Evolutionary conservation across 140 eudicot species (phyloP), one percentile per base, ranked within the genome.

Genomic region (Bidens hawaiensis): DNA sequence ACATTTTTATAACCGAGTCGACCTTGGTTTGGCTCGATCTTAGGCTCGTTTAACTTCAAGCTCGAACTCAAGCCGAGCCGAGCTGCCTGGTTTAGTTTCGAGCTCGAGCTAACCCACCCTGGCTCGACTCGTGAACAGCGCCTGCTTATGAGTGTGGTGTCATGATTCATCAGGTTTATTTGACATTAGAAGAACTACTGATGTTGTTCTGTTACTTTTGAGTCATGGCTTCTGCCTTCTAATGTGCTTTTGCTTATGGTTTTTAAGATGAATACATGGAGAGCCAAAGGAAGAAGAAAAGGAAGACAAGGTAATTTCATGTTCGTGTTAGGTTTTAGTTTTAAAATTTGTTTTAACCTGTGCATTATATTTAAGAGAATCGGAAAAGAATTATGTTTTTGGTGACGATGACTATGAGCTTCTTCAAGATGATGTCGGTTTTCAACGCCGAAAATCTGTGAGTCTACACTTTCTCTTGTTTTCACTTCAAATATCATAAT

Each of bases 391-490:
- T 63, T 91, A 55, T 67, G 79, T 45, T 61, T 95, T 91, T 15
- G 98, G 87, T 49, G 98, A 91, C 60, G 98, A 91, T 72, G 98
- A 91, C 61, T 91, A 87, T 38, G 91, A 80, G 73, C 95, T 91
- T 15, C 93, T 91, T 22, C 85, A 84, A 82, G 96, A 91, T 46
- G 85, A 83, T 68, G 73, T 86, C 12, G 94, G 85, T 15, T 75
- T 77, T 55, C 82, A 73, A 69, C 90, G 94, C 23, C 94, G 90
- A 45, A 79, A 82, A 65, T 60, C 43, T 47, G 95, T 86, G 58
- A 82, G 81, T 79, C 63, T 15, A 54, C 13, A 31, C 38, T 42
- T 49, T 23, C 12, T 40, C 30, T 5, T 65, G n/a, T 62, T 46
- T 63, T 46, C 22, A 33, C 50, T 63, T 67, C 62, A 62, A 22